Percentiles rank a stretch among this genome's conserved stretches.
Evolutionary conservation across 1,284 basidiomycete species (phyloP).

Genomic region (Neolentinus lepideus): DNA sequence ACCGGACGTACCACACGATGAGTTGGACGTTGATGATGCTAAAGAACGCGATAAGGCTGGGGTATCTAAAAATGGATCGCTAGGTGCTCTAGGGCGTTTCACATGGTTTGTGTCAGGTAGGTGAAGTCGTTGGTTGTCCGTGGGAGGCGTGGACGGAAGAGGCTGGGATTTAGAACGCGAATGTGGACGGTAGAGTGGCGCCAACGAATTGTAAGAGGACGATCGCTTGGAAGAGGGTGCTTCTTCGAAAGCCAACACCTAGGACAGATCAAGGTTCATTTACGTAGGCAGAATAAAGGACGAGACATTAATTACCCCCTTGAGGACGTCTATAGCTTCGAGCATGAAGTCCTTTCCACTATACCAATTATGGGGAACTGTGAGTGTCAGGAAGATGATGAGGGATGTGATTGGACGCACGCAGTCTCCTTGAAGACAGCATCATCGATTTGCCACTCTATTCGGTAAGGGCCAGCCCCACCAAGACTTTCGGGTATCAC

Average conservation of each 20-base stretch:
- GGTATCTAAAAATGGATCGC: conserved; percentile 74
- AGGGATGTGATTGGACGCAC: conserved; percentile 37
- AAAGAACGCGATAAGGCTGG: conserved; percentile 45
- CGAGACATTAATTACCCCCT: conserved; percentile 54
- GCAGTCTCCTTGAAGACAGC: conserved; percentile 79
- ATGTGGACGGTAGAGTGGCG: conserved; percentile 32
- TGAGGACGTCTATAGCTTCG: conserved; percentile 73
- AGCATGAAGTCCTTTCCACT: conserved; percentile 82
- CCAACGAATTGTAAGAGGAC: conserved; percentile 27
- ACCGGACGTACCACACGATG: conserved; percentile 37
- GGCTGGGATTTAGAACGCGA: conserved; percentile 51
- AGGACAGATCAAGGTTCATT: conserved; percentile 3
- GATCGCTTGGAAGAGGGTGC: conserved; percentile 33
- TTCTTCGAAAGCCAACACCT: conserved; percentile 58
- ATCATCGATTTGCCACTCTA: conserved; percentile 79
- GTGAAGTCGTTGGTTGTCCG: conserved; percentile 23
- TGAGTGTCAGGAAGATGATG: neutral
- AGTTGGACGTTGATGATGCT: conserved; percentile 42
- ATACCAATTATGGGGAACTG: conserved; percentile 11
- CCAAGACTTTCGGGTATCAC: conserved; percentile 64
- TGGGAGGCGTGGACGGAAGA: conserved; percentile 30
- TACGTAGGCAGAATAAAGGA: conserved; percentile 3
- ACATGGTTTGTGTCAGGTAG: conserved; percentile 31
- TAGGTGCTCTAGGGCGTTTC: conserved; percentile 64
- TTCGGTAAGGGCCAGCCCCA: conserved; percentile 57